Evolutionary conservation across 2,329 filamentous ascomycete genomes (phyloP).

Genomic region (Calycina herbarum): DNA sequence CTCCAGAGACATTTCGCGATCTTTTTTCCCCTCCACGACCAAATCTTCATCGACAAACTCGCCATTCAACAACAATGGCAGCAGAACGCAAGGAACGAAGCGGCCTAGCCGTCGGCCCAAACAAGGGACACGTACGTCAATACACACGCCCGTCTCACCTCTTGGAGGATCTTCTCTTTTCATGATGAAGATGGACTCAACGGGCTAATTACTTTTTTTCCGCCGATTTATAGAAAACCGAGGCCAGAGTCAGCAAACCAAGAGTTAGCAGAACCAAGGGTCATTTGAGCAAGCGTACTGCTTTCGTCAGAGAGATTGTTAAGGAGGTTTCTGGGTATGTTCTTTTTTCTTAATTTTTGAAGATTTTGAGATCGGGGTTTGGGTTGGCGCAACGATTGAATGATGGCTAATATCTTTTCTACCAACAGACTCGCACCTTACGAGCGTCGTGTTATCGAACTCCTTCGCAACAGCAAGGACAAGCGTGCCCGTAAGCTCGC

Average conservation of each 20-base stretch:
- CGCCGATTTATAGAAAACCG: conserved; percentile 68
- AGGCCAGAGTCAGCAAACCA: conserved; percentile 73
- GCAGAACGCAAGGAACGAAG: conserved; percentile 58
- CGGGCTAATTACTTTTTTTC: conserved; percentile 33
- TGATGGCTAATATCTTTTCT: conserved; percentile 17
- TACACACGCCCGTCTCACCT: conserved; percentile 57
- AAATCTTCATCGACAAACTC: conserved; percentile 23
- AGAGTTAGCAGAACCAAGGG: conserved; percentile 88
- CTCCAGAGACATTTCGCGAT: conserved; percentile 16
- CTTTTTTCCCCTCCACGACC: conserved; percentile 13
- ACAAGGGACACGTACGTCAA: conserved; percentile 63
- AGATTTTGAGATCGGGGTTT: background rate
- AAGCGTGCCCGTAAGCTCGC: conserved; percentile 98
- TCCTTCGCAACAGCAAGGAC: conserved; percentile 98
- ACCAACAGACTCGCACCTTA: conserved; percentile 79
- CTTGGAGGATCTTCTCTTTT: conserved; percentile 66
- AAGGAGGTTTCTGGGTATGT: conserved; percentile 96
- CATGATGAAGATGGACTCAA: conserved; percentile 52
- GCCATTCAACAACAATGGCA: conserved; percentile 47
- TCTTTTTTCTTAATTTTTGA: conserved; percentile 1
- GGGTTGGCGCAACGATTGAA: background rate
- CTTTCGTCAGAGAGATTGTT: conserved; percentile 95
- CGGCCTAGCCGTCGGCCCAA: conserved; percentile 62
- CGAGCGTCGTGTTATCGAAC: conserved; percentile 98
- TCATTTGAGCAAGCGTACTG: conserved; percentile 92